Conservation (phyloP, 1,284 basidiomycete genomes). For the Ceratobasidium sp. region DNA sequence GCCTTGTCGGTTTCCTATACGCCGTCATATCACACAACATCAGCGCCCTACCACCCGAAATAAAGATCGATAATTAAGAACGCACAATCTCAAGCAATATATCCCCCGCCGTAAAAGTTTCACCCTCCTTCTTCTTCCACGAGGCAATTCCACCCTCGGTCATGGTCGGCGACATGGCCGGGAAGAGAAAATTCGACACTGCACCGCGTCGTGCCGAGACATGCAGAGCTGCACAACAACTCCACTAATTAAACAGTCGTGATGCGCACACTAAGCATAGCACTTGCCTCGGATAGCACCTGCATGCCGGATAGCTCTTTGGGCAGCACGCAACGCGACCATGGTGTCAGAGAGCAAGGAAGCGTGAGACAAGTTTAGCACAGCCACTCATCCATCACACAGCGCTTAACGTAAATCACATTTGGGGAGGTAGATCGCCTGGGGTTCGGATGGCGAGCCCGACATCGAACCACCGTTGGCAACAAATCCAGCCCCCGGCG, state of each 20-base stretch:
- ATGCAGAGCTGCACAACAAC: constrained; percentile 64
- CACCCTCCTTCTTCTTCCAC: constrained; percentile 98
- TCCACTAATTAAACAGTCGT: background rate
- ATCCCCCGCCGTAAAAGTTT: constrained; percentile 88
- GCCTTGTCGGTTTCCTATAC: constrained; percentile 98
- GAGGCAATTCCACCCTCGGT: constrained; percentile 92
- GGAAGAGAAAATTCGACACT: constrained; percentile 81
- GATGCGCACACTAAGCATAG: background rate
- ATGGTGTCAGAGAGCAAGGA: constrained; percentile 18
- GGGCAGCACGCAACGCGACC: constrained; percentile 10
- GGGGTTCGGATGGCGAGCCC: background rate
- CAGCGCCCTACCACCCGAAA: background rate
- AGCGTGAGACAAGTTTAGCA: constrained; percentile 30
- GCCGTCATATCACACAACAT: background rate
- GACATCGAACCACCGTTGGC: background rate
- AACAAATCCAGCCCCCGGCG: constrained; percentile 4
- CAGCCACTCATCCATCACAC: constrained; percentile 6
- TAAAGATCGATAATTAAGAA: background rate
- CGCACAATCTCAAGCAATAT: constrained; percentile 81
- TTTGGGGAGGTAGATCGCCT: background rate
- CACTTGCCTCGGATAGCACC: constrained; percentile 8
- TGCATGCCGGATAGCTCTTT: constrained; percentile 1
- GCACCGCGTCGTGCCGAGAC: constrained; percentile 65
- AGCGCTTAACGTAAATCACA: constrained; percentile 18
- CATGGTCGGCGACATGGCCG: constrained; percentile 99